Evolutionary conservation across 2,329 filamentous ascomycete species (phyloP).

Genomic region (Fusarium metavorans): DNA sequence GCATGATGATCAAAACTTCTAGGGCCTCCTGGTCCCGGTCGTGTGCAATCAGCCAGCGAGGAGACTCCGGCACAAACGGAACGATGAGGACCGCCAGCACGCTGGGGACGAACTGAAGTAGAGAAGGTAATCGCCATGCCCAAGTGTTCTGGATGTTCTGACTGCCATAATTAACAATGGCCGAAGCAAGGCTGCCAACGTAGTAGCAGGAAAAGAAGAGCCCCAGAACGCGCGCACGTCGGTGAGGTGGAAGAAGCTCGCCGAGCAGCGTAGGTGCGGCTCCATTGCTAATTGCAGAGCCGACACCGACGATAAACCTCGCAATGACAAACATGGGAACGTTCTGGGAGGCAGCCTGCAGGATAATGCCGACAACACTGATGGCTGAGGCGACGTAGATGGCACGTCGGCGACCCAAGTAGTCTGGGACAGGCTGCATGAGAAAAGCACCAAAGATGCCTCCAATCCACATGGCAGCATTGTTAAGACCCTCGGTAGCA

Average conservation of each 20-base stretch:
- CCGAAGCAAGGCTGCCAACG: background rate
- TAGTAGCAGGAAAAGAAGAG: background rate
- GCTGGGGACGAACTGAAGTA: background rate
- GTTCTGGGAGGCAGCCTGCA: background rate
- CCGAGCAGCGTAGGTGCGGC: background rate
- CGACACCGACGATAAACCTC: background rate
- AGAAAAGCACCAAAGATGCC: constrained; percentile 58
- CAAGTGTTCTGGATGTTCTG: background rate
- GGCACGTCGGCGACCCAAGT: background rate
- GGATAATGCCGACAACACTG: background rate
- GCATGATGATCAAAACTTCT: background rate
- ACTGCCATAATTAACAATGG: background rate
- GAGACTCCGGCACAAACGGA: background rate
- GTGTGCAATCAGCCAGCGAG: background rate
- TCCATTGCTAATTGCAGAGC: background rate
- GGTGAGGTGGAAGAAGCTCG: background rate
- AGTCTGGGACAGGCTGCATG: constrained; percentile 51
- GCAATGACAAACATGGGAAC: background rate
- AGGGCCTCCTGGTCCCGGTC: background rate
- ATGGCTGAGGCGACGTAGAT: background rate
- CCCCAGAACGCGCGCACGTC: background rate
- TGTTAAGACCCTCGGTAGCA: constrained; percentile 66
- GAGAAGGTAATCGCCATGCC: background rate
- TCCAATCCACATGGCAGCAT: constrained; percentile 66
- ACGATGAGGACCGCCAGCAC: background rate